Evolutionary conservation across 768 basidiomycete species (phyloP), one percentile per base, ranked within the genome.

Genomic region (Xerocomus spinulosus): DNA sequence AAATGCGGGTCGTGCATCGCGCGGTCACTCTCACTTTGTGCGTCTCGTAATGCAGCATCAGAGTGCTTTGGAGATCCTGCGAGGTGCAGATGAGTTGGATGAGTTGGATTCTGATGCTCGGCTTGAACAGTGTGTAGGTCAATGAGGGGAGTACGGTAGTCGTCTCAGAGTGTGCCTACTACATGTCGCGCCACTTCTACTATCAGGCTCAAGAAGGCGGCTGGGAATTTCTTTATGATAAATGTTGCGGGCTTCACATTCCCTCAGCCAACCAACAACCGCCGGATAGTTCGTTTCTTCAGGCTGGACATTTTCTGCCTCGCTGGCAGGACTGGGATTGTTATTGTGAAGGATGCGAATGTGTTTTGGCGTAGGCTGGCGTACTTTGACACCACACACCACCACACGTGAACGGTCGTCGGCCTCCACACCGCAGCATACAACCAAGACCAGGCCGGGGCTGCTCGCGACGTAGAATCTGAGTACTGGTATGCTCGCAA

Each of bases 1-100:
- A n/a, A 89, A 90, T 61, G 59, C 60, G 13, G n/a, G n/a, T n/a
- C 71, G 73, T 34, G 60, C 64, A 30, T 56, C 70, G 48, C 59
- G 55, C 26, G 56, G 59, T 42, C 61, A 50, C 34, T 48, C 51
- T 34, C 63, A 61, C 36, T 48, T 70, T 4, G 56, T 69, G 6
- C 62, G 59, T 33, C 49, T 73, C 18, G 57, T 65, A 46, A 57
- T 58, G 50, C 68, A 54, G 18, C 69, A 65, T 54, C 68, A 61
- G 45, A 54, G 53, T 29, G 63, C 56, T 39, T 42, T 44, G 53
- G 64, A 58, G 37, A 37, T 56, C 29, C 51, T 57, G 43, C 68
- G 51, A 32, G 26, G 46, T 46, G 44, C 35, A 21, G 67, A 59
- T 34, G 64, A 60, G 4, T 55, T 37, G 30, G 49, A 47, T 17